These are phyloP conservation scores for Pythium chondricola DNA, from an alignment of 352 stramenopile genomes.

Conservation along the genomic window DNA sequence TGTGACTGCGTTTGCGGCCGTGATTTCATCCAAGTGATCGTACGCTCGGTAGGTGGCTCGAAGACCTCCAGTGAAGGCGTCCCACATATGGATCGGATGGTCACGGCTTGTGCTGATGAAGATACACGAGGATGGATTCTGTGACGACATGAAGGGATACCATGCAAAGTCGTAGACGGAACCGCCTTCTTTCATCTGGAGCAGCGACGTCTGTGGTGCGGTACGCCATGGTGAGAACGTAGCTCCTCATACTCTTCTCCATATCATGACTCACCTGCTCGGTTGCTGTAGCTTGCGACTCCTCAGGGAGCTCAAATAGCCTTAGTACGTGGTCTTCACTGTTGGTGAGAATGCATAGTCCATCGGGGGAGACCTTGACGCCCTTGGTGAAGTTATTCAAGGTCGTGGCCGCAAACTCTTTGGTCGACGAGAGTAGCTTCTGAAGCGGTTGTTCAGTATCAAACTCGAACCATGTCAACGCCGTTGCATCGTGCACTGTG, in stretches of 20 bases:
- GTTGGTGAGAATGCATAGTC: slow-evolving; percentile 82
- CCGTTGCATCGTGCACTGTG: not conserved
- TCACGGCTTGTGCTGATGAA: slow-evolving; percentile 84
- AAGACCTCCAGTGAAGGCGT: slow-evolving; percentile 83
- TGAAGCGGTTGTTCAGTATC: not conserved
- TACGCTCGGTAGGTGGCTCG: slow-evolving; percentile 78
- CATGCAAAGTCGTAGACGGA: slow-evolving; percentile 85
- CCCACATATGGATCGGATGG: slow-evolving; percentile 89
- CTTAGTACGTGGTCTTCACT: slow-evolving; percentile 78
- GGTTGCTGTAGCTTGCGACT: not conserved
- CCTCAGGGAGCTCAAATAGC: slow-evolving; percentile 56
- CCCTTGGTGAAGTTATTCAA: slow-evolving; percentile 77
- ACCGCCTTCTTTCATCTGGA: slow-evolving; percentile 70
- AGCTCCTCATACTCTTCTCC: too few species aligned
- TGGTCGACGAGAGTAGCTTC: slow-evolving; percentile 3
- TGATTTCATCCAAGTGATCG: slow-evolving; percentile 85
- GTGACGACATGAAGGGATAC: slow-evolving; percentile 85
- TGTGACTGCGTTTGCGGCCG: slow-evolving; percentile 61
- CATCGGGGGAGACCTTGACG: slow-evolving; percentile 68
- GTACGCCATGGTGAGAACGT: too few species aligned
- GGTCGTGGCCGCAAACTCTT: slow-evolving; percentile 6
- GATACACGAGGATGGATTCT: slow-evolving; percentile 68
- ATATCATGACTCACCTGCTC: too few species aligned
- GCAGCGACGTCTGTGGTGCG: slow-evolving; percentile 15
- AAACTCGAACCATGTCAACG: slow-evolving; percentile 11